phyloP scores from a whole-genome alignment of 352 stramenopile species.

The Pythium biforme region DNA sequence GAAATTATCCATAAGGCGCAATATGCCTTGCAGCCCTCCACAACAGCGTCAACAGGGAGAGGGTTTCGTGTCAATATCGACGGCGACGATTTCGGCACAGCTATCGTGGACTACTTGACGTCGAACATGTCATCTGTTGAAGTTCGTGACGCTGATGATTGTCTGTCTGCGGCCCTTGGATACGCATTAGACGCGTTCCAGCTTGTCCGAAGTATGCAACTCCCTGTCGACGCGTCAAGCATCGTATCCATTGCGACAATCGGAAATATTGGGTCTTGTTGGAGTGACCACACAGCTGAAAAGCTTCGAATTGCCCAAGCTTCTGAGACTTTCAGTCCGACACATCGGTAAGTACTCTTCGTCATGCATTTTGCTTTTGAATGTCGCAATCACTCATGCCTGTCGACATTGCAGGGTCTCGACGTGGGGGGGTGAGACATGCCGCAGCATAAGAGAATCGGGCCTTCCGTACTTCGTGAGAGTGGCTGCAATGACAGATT shows the following conservation, averaged over 20 bases:
- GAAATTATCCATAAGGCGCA: slow-evolving; percentile 10
- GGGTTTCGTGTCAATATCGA: background rate
- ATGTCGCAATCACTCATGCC: background rate
- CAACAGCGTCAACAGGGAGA: background rate
- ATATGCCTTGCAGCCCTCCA: slow-evolving; percentile 3
- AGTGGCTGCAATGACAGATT: slow-evolving; percentile 17
- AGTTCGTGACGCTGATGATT: slow-evolving; percentile 6
- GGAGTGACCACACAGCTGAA: slow-evolving; percentile 1
- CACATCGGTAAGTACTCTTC: slow-evolving; percentile 1
- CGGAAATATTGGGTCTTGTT: slow-evolving; percentile 7
- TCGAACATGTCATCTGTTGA: slow-evolving; percentile 7
- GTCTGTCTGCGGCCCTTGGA: background rate
- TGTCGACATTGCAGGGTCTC: background rate
- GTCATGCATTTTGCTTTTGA: no score
- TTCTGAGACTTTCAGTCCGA: background rate
- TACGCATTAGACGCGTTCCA: slow-evolving; percentile 3
- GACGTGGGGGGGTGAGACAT: background rate
- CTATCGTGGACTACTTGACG: slow-evolving; percentile 11
- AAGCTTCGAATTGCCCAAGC: background rate
- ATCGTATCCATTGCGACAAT: background rate
- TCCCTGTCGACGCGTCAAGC: background rate
- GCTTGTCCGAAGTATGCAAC: slow-evolving; percentile 4
- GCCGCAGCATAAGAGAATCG: background rate
- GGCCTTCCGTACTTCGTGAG: background rate
- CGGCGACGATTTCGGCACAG: background rate